Percentiles rank a stretch among this genome's conserved stretches.
Conservation (phyloP, 192 early-diverging fungal genomes). For the Diversispora eburnea region DNA sequence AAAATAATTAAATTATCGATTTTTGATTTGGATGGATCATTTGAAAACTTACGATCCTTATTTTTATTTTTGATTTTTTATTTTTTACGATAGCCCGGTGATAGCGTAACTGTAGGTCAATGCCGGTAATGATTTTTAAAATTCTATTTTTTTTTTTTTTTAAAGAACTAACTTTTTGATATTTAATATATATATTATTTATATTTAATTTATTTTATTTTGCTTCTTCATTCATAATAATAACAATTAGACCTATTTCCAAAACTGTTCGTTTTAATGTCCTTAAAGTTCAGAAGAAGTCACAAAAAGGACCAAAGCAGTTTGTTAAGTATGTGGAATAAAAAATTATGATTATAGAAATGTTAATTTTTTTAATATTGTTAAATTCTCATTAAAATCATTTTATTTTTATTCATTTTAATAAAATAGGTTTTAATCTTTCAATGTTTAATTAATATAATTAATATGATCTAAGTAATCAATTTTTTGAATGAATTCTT, state of each 20-base stretch:
- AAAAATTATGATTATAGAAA: neutral
- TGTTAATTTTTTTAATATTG: too few relatives aligned
- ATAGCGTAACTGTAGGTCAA: slow-evolving; percentile 96
- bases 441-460: too few relatives aligned
- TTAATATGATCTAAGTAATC: too few relatives aligned
- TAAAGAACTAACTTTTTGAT: too few relatives aligned
- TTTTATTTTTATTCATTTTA: too few relatives aligned
- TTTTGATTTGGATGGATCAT: too few relatives aligned
- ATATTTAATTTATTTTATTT: neutral
- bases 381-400: too few relatives aligned
- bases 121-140: slow-evolving; percentile 61
- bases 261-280: slow-evolving; percentile 99
- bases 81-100: slow-evolving; percentile 53
- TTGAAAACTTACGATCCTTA: neutral
- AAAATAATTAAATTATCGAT: slow-evolving; percentile 9
- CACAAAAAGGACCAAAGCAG: slow-evolving; percentile 47
- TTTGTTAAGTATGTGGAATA: slow-evolving; percentile 40
- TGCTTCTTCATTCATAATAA: neutral
- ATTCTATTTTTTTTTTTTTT: neutral
- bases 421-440: too few relatives aligned
- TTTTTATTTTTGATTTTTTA: slow-evolving; percentile 6
- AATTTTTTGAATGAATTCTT: too few relatives aligned
- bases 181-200: too few relatives aligned
- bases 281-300: slow-evolving; percentile 86
- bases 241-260: slow-evolving; percentile 73